Base-by-base conservation (phyloP, 2,329 filamentous ascomycete genomes). In the Purpureocillium takamizusanense region DNA sequence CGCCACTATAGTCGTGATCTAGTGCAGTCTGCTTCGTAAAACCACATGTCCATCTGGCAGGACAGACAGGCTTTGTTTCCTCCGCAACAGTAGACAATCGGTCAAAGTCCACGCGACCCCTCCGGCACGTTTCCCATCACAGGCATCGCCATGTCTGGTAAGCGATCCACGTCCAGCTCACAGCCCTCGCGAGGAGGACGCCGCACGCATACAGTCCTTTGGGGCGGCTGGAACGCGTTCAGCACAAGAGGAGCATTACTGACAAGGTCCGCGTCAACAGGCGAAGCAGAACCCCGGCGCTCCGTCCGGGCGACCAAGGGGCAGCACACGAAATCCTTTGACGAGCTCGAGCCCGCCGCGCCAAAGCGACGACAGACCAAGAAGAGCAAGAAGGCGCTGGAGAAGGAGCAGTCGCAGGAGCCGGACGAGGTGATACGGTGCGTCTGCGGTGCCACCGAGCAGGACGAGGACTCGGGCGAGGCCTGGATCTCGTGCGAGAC, bases 221-320 rank as follows among this genome's bases (percentile, higher is more conserved):
- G 28, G 7, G 28, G 28, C 12, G 11, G 28, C 18, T 4, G 35
- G 16, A 15, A 37, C 21, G 29, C 35, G 30, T 42, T 31, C 23
- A 29, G 35, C 12, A 23, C 42, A 35, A 44, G 28, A 45, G 30
- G 35, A 44, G 34, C 15, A 37, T 31, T 2, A 39, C 46, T 49
- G 35, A 49, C 41, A 14, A 30, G 33, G 27, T n/a, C 7, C 14
- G n/a, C 31, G 10, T 16, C 25, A 10, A 39, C 51, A 63, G 60
- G 60, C 57, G 72, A 78, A 62, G 61, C 66, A 42, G 90, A 95
- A 74, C 86, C 88, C 42, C 83, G 92, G 60, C 86, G 92, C 57
- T 98, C 92, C 32, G 89, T 92, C 48, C 84, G 92, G 54, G 88
- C 90, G 53, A 98, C 92, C 47, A 98, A 98, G 59, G 92, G 92